Conservation (phyloP, 306 rosid species). For the Fragaria ananassa region DNA sequence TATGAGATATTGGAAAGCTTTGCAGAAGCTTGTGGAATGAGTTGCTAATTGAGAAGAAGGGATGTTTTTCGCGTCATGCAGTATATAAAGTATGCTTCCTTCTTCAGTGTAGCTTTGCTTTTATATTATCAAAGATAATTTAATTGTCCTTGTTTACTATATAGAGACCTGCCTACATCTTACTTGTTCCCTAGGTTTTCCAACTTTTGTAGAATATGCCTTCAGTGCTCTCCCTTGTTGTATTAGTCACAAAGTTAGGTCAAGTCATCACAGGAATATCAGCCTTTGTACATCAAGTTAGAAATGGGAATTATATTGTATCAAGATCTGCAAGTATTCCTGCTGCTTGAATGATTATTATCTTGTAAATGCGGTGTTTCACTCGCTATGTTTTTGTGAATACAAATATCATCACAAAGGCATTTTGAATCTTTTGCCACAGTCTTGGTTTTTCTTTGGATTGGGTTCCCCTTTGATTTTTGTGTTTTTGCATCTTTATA, state of each 20-base stretch:
- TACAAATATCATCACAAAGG: neutral
- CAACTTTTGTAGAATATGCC: neutral
- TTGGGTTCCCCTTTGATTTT: neutral
- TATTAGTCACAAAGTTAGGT: neutral
- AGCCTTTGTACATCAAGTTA: neutral
- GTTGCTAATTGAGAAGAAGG: neutral
- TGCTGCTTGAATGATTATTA: too few species aligned
- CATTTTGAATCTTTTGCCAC: neutral
- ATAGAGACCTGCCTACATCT: neutral
- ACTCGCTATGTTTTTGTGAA: neutral
- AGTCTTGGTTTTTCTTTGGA: too few species aligned
- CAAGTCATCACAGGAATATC: conserved; percentile 1
- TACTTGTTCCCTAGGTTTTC: neutral
- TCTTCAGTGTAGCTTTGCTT: neutral
- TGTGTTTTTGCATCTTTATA: neutral
- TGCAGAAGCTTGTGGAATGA: conserved; percentile 46
- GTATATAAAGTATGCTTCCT: neutral
- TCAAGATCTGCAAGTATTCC: neutral
- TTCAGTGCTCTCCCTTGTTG: neutral
- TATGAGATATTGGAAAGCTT: conserved; percentile 75
- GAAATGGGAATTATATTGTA: neutral
- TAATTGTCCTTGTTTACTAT: neutral
- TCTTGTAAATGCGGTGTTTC: neutral
- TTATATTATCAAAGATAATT: neutral
- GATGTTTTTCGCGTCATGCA: neutral